Evolutionary conservation across 2,329 filamentous ascomycete species (phyloP).

Genomic region (Verticillium dahliae): DNA sequence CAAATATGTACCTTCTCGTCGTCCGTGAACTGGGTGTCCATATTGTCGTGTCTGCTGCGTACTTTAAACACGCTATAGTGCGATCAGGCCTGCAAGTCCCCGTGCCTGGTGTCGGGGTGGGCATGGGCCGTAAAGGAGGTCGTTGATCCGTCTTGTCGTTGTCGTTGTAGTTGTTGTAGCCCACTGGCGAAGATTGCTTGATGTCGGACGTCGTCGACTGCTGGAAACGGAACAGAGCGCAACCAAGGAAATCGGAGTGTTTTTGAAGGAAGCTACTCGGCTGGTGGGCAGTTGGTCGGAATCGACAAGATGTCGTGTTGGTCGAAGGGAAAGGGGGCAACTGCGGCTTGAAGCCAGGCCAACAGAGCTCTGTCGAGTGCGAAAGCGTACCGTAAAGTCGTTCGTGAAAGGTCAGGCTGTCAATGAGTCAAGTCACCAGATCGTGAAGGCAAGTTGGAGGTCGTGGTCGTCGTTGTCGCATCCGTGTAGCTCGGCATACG

Average conservation of each 20-base stretch:
- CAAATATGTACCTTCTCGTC: constrained; percentile 39
- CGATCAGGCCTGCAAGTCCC: not conserved
- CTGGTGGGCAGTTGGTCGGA: not conserved
- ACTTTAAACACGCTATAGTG: not conserved
- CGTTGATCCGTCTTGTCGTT: not conserved
- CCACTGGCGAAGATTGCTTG: not conserved
- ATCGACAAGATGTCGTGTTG: not conserved
- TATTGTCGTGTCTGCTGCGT: constrained; percentile 1
- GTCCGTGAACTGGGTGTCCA: constrained; percentile 32
- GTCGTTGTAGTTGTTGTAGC: not conserved
- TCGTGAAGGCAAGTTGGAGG: not conserved
- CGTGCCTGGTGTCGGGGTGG: not conserved
- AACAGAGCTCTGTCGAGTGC: not conserved
- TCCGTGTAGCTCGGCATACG: not conserved
- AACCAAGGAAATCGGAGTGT: not conserved
- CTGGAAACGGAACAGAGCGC: not conserved
- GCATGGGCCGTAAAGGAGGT: not conserved
- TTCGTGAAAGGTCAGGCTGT: not conserved
- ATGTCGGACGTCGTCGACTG: not conserved
- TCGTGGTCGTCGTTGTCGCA: not conserved
- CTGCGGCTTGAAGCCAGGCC: not conserved
- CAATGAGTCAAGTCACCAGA: not conserved
- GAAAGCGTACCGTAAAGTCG: not conserved
- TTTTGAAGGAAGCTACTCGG: not conserved
- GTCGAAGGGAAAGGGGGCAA: not conserved